Evolutionary conservation across 257 asterid genomes (phyloP).

Genomic region (Solanum ossicruentum): DNA sequence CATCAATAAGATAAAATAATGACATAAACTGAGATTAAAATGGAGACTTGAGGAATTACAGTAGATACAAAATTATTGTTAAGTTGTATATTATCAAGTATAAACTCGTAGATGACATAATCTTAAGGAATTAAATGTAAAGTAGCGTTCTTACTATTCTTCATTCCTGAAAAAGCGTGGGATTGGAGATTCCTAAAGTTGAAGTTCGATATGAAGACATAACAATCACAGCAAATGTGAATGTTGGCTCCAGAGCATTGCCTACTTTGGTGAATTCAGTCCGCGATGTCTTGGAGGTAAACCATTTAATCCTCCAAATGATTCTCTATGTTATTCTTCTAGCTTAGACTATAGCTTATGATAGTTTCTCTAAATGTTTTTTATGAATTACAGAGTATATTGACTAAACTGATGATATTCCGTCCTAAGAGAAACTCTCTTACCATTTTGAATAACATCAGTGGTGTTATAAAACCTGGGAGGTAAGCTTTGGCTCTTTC

Average conservation of each 20-base stretch:
- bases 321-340: background rate
- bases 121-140: background rate
- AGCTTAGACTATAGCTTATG: background rate
- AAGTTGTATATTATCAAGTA: background rate
- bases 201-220: slow-evolving; percentile 75
- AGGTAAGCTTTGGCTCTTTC: slow-evolving; percentile 25
- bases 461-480: slow-evolving; percentile 72
- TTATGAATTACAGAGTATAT: slow-evolving; percentile 28
- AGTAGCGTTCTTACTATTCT: background rate
- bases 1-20: background rate
- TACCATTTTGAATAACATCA: slow-evolving; percentile 52
- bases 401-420: slow-evolving; percentile 38
- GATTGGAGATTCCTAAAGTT: slow-evolving; percentile 59
- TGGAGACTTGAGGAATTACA: background rate
- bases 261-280: slow-evolving; percentile 62
- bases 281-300: slow-evolving; percentile 62
- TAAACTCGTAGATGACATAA: background rate
- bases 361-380: background rate
- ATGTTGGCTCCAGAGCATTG: slow-evolving; percentile 74
- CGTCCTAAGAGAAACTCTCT: slow-evolving; percentile 41
- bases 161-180: slow-evolving; percentile 24
- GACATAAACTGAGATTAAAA: background rate
- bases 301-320: background rate
- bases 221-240: slow-evolving; percentile 49
- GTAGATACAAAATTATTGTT: background rate